Base-by-base conservation (phyloP, 371 early-diverging fungal species). In the Circinella minor region DNA sequence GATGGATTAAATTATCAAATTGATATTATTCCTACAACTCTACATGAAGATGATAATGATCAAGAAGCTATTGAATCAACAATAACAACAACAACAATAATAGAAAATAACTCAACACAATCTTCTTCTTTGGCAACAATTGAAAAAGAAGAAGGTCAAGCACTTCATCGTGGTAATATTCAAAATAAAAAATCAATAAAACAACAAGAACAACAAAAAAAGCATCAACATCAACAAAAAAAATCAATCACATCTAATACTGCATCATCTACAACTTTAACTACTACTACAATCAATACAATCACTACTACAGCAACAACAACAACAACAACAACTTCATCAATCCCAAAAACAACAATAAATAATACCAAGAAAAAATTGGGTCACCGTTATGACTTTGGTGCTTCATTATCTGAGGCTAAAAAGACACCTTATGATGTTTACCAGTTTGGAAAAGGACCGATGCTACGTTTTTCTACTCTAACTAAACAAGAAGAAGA, bases 1-100 rank as follows among this genome's bases (percentile, higher is more conserved):
- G 76, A 75, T 47, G 92, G 92, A 13, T 71, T 74, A 60, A 92
- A 94, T 77, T 93, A 93, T 78, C 84, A 88, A 66, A 67, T 89
- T 47, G 75, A 83, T 39, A 39, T 70, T 18, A 67, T 67, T n/a
- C 68, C 37, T 34, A 27, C 61, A 46, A 20, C 47, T n/a, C 3
- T 17, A n/a, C 39, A 38, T 34, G 54, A 38, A 14, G 54, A 55
- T 20, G 64, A 57, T 10, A 15, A 67, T 3, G 51, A 59, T 38
- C 48, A 67, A 9, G 47, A 67, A 6, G 67, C 46, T 0, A 46
- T 39, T 27, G 54, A 68, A 18, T 18, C 63, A 13, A 27, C 27
- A 36, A 11, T 36, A 27, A 27, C 27, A 27, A 27, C 27, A 27
- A 27, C 27, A 27, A n/a, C n/a, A n/a, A 1, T 39, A 39, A 15